Conservation (phyloP, 768 basidiomycete genomes). For the Antrodiella citrinella region DNA sequence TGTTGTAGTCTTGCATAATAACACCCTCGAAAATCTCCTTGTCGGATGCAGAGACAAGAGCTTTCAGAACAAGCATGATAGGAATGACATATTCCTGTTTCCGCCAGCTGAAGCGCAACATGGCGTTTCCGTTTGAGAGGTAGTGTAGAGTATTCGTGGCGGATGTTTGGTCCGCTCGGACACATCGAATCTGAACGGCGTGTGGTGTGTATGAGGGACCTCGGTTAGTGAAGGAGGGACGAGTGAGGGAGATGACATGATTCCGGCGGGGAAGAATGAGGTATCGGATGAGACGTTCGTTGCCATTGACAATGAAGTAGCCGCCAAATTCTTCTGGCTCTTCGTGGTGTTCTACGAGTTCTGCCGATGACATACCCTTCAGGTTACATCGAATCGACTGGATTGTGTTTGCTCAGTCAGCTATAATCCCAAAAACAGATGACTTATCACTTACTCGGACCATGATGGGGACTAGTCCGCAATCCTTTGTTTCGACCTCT, state of each 20-base stretch:
- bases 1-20: conserved; percentile 93
- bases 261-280: conserved; percentile 93
- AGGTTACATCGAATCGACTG: conserved; percentile 92
- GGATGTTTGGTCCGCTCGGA: conserved; percentile 86
- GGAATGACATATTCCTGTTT: conserved; percentile 99
- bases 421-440: neutral
- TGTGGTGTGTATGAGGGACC: conserved; percentile 93
- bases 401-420: neutral
- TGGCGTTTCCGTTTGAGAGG: conserved; percentile 93
- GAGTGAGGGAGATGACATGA: conserved; percentile 87
- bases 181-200: conserved; percentile 93
- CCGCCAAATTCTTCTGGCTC: conserved; percentile 98
- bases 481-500: conserved; percentile 67
- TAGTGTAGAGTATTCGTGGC: conserved; percentile 97
- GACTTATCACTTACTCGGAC: conserved; percentile 83
- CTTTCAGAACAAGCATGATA: conserved; percentile 93
- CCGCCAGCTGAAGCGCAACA: conserved; percentile 91
- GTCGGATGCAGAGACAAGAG: conserved; percentile 84
- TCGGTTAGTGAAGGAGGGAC: conserved; percentile 85
- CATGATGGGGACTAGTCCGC: conserved; percentile 94
- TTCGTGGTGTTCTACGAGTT: conserved; percentile 85
- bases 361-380: conserved; percentile 74
- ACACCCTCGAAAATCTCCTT: conserved; percentile 95
- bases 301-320: conserved; percentile 98
- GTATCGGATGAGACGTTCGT: conserved; percentile 97